Percentiles rank a stretch among this genome's conserved stretches.
Conservation (phyloP, 257 asterid species). For the Nicotiana otophora region DNA sequence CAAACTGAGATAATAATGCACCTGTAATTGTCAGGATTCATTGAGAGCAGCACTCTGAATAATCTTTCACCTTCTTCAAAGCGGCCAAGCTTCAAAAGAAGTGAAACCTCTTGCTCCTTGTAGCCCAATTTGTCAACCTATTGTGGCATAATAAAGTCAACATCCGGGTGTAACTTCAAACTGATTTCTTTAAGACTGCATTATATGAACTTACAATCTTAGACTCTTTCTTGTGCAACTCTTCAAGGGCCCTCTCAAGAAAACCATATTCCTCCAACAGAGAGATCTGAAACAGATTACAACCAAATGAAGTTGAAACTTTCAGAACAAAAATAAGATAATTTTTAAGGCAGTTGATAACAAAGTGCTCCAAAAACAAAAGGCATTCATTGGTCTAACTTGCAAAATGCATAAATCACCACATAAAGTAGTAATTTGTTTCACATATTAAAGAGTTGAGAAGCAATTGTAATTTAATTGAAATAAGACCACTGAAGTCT, state of each 20-base stretch:
- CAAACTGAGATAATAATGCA: slow-evolving; percentile 14
- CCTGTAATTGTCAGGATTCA: slow-evolving; percentile 98
- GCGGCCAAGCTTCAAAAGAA: slow-evolving; percentile 74
- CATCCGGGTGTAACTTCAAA: background rate
- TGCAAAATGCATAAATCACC: background rate
- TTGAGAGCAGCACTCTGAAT: slow-evolving; percentile 64
- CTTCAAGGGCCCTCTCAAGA: slow-evolving; percentile 83
- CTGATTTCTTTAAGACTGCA: slow-evolving; percentile 4
- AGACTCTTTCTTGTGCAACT: slow-evolving; percentile 72
- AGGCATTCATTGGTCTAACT: background rate
- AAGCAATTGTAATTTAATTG: background rate
- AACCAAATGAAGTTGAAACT: slow-evolving; percentile 3
- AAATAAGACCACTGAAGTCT: background rate
- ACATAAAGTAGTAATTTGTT: slow-evolving; percentile 1
- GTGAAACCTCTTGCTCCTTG: slow-evolving; percentile 90
- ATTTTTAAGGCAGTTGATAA: background rate
- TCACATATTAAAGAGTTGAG: slow-evolving; percentile 4
- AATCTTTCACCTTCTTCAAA: slow-evolving; percentile 74
- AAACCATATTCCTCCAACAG: slow-evolving; percentile 86
- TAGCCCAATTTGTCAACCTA: slow-evolving; percentile 77
- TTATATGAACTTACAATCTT: slow-evolving; percentile 64
- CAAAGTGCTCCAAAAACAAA: background rate
- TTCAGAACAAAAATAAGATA: slow-evolving; percentile 7
- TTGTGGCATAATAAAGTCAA: slow-evolving; percentile 14
- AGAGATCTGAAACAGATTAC: slow-evolving; percentile 51